Conservation (phyloP, 306 rosid species). For the Elaeagnus macrophylla region DNA sequence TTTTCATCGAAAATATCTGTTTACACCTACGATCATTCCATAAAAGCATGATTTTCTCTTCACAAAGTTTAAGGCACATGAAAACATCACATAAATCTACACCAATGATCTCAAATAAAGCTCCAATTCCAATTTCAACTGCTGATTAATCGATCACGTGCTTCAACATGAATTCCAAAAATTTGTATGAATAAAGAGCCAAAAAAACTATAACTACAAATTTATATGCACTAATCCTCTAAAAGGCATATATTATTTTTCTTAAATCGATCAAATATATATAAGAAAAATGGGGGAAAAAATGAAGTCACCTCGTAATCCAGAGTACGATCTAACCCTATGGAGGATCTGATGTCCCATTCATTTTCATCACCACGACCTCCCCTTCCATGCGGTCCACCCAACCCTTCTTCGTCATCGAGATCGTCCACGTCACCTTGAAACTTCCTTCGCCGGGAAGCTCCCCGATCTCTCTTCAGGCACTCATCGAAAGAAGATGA, state of each 20-base stretch:
- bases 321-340: constrained; percentile 29
- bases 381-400: background rate
- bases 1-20: too few relatives aligned
- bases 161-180: too few relatives aligned
- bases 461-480: constrained; percentile 6
- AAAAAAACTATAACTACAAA: too few relatives aligned
- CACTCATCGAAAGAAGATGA: constrained; percentile 20
- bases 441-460: constrained; percentile 1
- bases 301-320: constrained; percentile 23
- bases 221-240: background rate
- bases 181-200: too few relatives aligned
- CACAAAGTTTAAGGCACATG: too few relatives aligned
- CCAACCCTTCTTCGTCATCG: background rate
- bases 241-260: background rate
- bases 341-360: constrained; percentile 26
- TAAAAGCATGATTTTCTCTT: too few relatives aligned
- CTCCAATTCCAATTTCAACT: too few relatives aligned
- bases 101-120: too few relatives aligned
- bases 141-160: too few relatives aligned
- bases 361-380: constrained; percentile 1
- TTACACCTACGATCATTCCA: too few relatives aligned
- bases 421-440: background rate
- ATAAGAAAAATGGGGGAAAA: background rate
- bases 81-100: too few relatives aligned
- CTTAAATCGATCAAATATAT: background rate